Evolutionary conservation across 2,329 filamentous ascomycete species (phyloP), one percentile per base, ranked within the genome.

Genomic region (Botrytis deweyae): DNA sequence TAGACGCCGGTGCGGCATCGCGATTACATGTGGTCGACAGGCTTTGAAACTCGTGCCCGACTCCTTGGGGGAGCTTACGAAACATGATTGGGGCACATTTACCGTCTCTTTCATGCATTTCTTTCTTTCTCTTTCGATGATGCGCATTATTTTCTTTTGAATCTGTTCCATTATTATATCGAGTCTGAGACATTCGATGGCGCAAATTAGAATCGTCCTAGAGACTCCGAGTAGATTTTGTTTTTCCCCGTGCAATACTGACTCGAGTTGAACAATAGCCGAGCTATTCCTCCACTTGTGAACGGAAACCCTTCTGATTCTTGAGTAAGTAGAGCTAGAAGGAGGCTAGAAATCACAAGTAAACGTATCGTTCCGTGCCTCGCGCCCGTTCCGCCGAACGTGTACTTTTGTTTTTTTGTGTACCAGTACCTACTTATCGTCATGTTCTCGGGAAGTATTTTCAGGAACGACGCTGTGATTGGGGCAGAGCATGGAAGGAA

Each of bases 101-200:
- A 33, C 36, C 22, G 61, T 25, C 61, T n/a, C n/a, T 18, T 40
- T 4, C 61, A 36, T 8, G n/a, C 22, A 63, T n/a, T 40, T 63
- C 22, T n/a, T 62, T 62, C 59, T 25, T 40, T 29, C 52, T 9
- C 0, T 58, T 33, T 58, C 52, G 52, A 58, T 29, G 52, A 58
- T 29, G n/a, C 16, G 52, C 52, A 22, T 64, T 44, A 18, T 20
- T 64, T 44, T 44, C 40, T 25, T 40, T 64, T 44, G 38, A 29
- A 36, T 61, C 29, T 33, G 29, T 61, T 61, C 33, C 33, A 61
- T 61, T 36, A 36, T 36, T 61, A 61, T 25, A 55, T 61, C n/a
- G 36, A 55, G 38, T 63, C 38, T 44, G 62, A 64, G 62, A 64
- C 62, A 64, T n/a, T 42, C 40, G 62, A 44, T 44, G 62, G 62